Evolutionary conservation across 768 basidiomycete species (phyloP).

Genomic region (Rhizopogon sp.): DNA sequence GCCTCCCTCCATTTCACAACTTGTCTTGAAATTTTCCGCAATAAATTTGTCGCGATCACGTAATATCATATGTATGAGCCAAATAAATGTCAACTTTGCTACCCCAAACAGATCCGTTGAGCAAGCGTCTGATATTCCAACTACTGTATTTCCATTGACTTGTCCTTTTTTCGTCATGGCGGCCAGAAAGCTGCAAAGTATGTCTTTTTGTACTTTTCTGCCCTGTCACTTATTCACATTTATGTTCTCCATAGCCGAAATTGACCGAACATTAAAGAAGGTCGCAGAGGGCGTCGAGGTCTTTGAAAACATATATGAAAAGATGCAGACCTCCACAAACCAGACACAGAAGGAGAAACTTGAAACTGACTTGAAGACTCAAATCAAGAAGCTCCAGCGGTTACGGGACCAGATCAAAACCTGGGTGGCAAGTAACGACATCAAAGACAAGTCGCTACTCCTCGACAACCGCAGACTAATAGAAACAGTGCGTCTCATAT

Average conservation of each 20-base stretch:
- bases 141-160: conserved; percentile 3
- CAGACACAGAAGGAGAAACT: conserved; percentile 99
- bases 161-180: conserved; percentile 56
- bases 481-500: conserved; percentile 72
- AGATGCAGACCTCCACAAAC: conserved; percentile 95
- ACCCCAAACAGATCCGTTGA: conserved; percentile 2
- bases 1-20: too few species aligned
- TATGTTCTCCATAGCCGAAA: conserved; percentile 68
- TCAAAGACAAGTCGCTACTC: conserved; percentile 94
- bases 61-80: conserved; percentile 9
- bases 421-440: conserved; percentile 96
- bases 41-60: neutral
- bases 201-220: conserved; percentile 8
- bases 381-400: conserved; percentile 93
- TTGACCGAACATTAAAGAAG: conserved; percentile 97
- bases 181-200: conserved; percentile 87
- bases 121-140: conserved; percentile 4
- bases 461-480: conserved; percentile 94
- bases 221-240: neutral
- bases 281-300: conserved; percentile 93
- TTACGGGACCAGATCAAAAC: conserved; percentile 87
- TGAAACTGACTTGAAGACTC: conserved; percentile 92
- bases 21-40: too few species aligned
- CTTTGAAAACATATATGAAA: conserved; percentile 95
- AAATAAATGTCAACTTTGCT: conserved; percentile 6